These are phyloP conservation scores for Capsella rubella DNA, from an alignment of 441 rosid genomes.

Conservation along the genomic window DNA sequence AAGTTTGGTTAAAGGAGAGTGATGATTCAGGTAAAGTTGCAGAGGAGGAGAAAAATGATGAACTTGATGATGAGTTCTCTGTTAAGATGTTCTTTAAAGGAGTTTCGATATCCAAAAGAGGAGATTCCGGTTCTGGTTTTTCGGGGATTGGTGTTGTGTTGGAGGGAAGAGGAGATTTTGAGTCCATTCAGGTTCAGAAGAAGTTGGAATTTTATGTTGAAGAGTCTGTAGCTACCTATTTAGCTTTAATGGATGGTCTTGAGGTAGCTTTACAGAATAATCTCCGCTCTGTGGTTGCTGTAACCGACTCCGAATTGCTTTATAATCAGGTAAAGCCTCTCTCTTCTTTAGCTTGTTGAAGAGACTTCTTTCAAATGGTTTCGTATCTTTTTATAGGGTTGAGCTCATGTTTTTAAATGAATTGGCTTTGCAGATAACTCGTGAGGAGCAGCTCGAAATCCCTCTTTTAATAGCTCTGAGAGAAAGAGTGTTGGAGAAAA, in stretches of 20 bases:
- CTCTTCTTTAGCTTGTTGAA: not conserved
- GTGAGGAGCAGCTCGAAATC: slow-evolving; percentile 63
- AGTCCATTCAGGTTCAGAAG: slow-evolving; percentile 84
- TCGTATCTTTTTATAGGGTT: slow-evolving; percentile 16
- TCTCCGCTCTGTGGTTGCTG: slow-evolving; percentile 68
- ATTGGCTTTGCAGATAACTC: slow-evolving; percentile 57
- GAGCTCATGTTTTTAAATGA: slow-evolving; percentile 14
- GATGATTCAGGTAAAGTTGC: slow-evolving; percentile 55
- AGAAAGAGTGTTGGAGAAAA: slow-evolving; percentile 75
- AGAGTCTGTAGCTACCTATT: slow-evolving; percentile 81
- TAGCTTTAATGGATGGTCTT: slow-evolving; percentile 92
- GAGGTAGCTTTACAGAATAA: slow-evolving; percentile 69
- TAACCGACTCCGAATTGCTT: slow-evolving; percentile 73
- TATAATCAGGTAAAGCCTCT: slow-evolving; percentile 69
- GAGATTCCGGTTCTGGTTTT: slow-evolving; percentile 64
- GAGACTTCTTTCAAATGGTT: not conserved
- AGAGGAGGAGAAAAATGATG: slow-evolving; percentile 53
- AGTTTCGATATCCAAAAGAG: slow-evolving; percentile 58
- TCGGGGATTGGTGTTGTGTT: slow-evolving; percentile 92
- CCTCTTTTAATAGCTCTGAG: slow-evolving; percentile 80
- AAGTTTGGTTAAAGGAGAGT: slow-evolving; percentile 72
- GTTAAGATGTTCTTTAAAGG: slow-evolving; percentile 91
- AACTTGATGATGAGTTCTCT: slow-evolving; percentile 71
- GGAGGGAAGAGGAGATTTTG: slow-evolving; percentile 59
- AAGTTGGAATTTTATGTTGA: slow-evolving; percentile 84